Evolutionary conservation across 495 filamentous ascomycete species (phyloP).

Genomic region (Pyrenula massariospora): DNA sequence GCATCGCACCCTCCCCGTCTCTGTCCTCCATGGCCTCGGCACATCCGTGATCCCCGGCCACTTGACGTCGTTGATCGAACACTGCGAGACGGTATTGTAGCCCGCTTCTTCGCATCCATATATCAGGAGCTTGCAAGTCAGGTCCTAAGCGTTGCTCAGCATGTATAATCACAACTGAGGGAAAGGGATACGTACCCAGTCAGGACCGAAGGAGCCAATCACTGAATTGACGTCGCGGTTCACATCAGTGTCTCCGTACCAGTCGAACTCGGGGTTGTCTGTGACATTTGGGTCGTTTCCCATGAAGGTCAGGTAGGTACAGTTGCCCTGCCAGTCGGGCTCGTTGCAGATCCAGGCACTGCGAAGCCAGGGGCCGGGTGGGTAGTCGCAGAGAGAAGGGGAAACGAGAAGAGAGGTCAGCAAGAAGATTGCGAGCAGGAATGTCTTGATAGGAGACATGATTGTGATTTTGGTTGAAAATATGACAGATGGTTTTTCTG

Average conservation of each 20-base stretch:
- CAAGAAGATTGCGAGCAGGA: neutral
- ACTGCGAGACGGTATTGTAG: neutral
- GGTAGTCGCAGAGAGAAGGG: too few relatives aligned
- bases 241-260: neutral
- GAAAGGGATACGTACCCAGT: neutral
- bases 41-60: neutral
- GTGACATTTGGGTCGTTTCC: neutral
- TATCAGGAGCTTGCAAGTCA: neutral
- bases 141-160: neutral
- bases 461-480: neutral
- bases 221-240: neutral
- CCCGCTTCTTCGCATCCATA: neutral
- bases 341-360: neutral
- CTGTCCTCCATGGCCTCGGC: neutral
- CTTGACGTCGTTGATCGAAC: neutral
- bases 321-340: neutral
- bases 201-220: neutral
- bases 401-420: neutral
- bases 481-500: neutral
- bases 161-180: neutral
- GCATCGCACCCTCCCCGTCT: neutral
- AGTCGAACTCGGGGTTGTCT: neutral
- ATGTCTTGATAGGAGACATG: neutral
- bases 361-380: neutral
- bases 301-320: neutral